These are phyloP conservation scores for Sclerotinia sclerotiorum DNA, from an alignment of 2,329 filamentous ascomycete genomes.

Conservation along the genomic window DNA sequence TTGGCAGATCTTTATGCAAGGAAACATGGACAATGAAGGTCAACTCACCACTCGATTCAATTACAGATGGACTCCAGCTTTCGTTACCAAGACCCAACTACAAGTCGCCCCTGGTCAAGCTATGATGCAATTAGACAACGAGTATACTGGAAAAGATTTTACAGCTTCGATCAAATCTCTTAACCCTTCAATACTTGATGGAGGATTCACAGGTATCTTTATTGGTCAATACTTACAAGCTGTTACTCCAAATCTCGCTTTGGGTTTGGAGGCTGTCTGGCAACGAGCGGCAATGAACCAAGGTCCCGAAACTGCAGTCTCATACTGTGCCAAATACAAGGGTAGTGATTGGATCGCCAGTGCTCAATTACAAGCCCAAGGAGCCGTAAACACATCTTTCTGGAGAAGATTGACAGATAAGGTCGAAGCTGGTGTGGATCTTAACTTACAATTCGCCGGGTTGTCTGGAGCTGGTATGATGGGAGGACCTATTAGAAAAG, in stretches of 20 bases:
- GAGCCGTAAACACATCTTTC: conserved; percentile 86
- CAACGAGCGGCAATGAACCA: conserved; percentile 81
- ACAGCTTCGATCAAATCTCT: conserved; percentile 89
- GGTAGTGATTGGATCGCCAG: conserved; percentile 89
- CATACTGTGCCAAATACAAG: conserved; percentile 91
- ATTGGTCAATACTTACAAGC: conserved; percentile 96
- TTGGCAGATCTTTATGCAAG: conserved; percentile 86
- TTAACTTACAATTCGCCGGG: conserved; percentile 80
- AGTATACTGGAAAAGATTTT: conserved; percentile 93
- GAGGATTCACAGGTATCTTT: conserved; percentile 89
- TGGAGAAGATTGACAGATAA: conserved; percentile 92
- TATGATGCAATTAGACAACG: conserved; percentile 91
- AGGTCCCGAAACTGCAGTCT: conserved; percentile 86
- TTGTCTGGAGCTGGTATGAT: conserved; percentile 65
- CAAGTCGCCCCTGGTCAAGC: conserved; percentile 79
- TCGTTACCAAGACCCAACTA: conserved; percentile 84
- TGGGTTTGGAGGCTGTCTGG: conserved; percentile 93
- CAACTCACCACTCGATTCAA: conserved; percentile 87
- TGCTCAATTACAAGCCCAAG: conserved; percentile 77
- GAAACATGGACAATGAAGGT: conserved; percentile 90
- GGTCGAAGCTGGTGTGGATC: conserved; percentile 92
- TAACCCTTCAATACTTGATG: conserved; percentile 92
- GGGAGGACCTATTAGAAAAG: conserved; percentile 74
- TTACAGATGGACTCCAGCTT: conserved; percentile 77
- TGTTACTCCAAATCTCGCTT: conserved; percentile 78